phyloP scores from a whole-genome alignment of 306 rosid genomes.

The Trichosanthes truncata region DNA sequence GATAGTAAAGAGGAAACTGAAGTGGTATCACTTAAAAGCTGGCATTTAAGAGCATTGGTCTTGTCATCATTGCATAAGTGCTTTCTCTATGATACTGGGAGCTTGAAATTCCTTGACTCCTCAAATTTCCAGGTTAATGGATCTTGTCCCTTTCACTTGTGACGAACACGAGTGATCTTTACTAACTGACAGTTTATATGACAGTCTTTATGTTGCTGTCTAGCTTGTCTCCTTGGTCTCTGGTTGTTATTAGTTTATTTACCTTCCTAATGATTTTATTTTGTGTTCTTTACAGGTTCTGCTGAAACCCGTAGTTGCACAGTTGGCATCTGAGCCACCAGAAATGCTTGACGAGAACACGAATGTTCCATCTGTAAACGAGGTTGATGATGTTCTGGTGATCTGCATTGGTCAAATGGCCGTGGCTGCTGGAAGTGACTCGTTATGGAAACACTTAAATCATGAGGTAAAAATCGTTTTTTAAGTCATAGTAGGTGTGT shows the following conservation, averaged over 20 bases:
- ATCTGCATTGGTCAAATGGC: conserved; percentile 90
- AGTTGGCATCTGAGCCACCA: conserved; percentile 72
- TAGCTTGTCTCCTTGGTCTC: neutral
- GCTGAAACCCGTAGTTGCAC: conserved; percentile 74
- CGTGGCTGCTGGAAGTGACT: conserved; percentile 79
- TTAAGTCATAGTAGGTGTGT: neutral
- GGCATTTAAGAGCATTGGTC: conserved; percentile 78
- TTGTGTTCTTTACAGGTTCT: conserved; percentile 43
- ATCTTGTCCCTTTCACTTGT: neutral
- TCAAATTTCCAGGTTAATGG: conserved; percentile 71
- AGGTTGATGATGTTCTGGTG: conserved; percentile 76
- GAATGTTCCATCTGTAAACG: conserved; percentile 46
- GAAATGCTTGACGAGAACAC: conserved; percentile 33
- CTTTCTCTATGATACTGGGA: conserved; percentile 79
- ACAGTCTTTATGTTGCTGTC: neutral
- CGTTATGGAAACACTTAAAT: conserved; percentile 81
- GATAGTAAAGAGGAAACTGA: conserved; percentile 22
- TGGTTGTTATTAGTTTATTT: neutral
- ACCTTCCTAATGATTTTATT: neutral
- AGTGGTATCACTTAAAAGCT: conserved; percentile 28
- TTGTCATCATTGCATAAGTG: conserved; percentile 79
- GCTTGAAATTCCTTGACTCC: conserved; percentile 62
- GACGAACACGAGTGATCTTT: neutral
- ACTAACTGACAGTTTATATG: neutral
- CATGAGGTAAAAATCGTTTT: conserved; percentile 43